Base-by-base conservation (phyloP, 2,329 filamentous ascomycete genomes). In the Fusarium devonianum region DNA sequence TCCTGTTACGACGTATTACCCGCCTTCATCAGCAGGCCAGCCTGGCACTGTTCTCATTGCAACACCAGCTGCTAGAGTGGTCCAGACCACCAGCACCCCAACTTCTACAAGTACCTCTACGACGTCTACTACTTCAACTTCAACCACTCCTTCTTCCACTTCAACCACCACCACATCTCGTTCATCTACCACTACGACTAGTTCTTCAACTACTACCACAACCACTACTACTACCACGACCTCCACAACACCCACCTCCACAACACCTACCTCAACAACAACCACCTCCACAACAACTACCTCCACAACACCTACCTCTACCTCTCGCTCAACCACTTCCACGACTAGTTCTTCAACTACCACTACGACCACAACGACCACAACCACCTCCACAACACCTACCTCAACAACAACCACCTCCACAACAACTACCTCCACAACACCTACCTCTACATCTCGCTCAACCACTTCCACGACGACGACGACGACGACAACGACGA, bases 41-140 rank as follows among this genome's bases (percentile, higher is more conserved):
- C 39, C 55, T 2, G 55, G 49, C 4, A 58, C 55, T 8, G 36
- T 58, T 21, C 17, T 58, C 4, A 36, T 58, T n/a, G 49, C 32
- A 21, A 58, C 54, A 10, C 54, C 54, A 11, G 44, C 39, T 28
- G 35, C 49, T 21, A 21, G 34, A 18, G 34, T 32, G 18, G 18
- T 26, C 25, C 10, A 17, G 2, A 11, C 29, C 9, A 18, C 36
- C 14, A 18, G 14, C n/a, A 17, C 22, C 4, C 10, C 34, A 12
- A 25, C 34, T 18, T 34, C 39, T n/a, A 11, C 26, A 12, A 46
- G 34, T 14, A 48, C 36, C 2, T 47, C 43, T 19, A 14, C 33
- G 8, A 39, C 18, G 4, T 25, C 25, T 23, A 39, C 26, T 1
- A 32, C 43, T 13, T 12, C 17, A 4, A 22, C 21, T 6, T 9